These are phyloP conservation scores for Arabidopsis arenosa DNA, from an alignment of 345 rosid genomes.

Conservation along the genomic window DNA sequence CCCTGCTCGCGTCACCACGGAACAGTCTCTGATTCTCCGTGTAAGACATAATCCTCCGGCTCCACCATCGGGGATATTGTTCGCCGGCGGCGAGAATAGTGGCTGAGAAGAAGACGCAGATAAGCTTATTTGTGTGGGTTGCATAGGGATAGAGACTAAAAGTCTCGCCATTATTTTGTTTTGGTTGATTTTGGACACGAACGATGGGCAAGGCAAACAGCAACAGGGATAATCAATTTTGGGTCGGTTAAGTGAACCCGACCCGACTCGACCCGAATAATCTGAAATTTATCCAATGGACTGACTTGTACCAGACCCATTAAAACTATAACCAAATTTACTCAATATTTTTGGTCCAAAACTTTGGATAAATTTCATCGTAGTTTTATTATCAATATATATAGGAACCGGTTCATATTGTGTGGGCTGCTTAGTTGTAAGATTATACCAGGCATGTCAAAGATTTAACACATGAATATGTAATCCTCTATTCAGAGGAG, in stretches of 20 bases:
- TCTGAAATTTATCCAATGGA: conserved; percentile 4
- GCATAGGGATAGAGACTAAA: conserved; percentile 48
- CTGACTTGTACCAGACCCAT: neutral
- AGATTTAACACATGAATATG: too few relatives aligned
- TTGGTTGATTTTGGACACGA: conserved; percentile 7
- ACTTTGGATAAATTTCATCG: too few relatives aligned
- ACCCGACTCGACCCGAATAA: conserved; percentile 7
- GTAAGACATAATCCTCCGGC: neutral
- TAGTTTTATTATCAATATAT: too few relatives aligned
- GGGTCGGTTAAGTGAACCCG: conserved; percentile 12
- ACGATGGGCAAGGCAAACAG: conserved; percentile 25
- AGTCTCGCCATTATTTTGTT: conserved; percentile 58
- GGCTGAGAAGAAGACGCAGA: conserved; percentile 24
- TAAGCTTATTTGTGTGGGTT: conserved; percentile 29
- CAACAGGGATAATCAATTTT: neutral
- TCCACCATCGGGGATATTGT: conserved; percentile 33
- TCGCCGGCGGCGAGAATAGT: conserved; percentile 19
- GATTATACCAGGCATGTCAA: too few relatives aligned
- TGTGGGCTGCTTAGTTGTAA: too few relatives aligned
- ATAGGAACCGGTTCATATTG: too few relatives aligned
- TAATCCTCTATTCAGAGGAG: too few relatives aligned
- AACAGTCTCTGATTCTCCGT: conserved; percentile 45
- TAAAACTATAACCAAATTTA: neutral
- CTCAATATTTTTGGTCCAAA: neutral
- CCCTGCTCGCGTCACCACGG: conserved; percentile 67